Evolutionary conservation across 1,284 basidiomycete species (phyloP).

Genomic region (Macrocystidia cucumis): DNA sequence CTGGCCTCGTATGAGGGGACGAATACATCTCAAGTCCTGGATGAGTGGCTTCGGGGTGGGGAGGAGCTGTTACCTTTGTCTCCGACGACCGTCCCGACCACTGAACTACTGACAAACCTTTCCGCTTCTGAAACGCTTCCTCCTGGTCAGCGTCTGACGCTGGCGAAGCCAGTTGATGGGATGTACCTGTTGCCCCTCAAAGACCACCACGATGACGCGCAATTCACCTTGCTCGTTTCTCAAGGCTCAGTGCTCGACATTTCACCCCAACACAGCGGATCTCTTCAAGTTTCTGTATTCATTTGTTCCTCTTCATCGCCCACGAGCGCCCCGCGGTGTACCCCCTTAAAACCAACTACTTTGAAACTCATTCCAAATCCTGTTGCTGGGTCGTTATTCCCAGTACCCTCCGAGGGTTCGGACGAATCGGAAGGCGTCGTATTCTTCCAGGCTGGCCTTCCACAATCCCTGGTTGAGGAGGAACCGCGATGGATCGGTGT

Average conservation of each 20-base stretch:
- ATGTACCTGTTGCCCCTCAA: slow-evolving; percentile 45
- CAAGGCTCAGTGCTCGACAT: slow-evolving; percentile 44
- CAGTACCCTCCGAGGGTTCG: slow-evolving; percentile 54
- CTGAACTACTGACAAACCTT: slow-evolving; percentile 13
- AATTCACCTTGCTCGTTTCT: slow-evolving; percentile 51
- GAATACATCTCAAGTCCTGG: slow-evolving; percentile 34
- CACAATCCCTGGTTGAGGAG: slow-evolving; percentile 30
- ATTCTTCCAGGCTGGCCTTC: slow-evolving; percentile 46
- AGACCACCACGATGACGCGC: slow-evolving; percentile 19
- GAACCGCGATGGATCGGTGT: slow-evolving; percentile 42
- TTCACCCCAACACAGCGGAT: slow-evolving; percentile 34
- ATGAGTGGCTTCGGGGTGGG: slow-evolving; percentile 62
- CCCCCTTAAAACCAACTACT: slow-evolving; percentile 29
- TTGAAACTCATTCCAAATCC: slow-evolving; percentile 61
- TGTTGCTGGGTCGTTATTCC: slow-evolving; percentile 42
- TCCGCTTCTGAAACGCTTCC: slow-evolving; percentile 27
- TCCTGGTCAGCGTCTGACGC: slow-evolving; percentile 26
- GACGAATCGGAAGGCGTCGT: slow-evolving; percentile 71
- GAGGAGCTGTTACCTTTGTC: slow-evolving; percentile 27
- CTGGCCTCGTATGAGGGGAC: slow-evolving; percentile 29
- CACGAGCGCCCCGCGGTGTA: slow-evolving; percentile 25
- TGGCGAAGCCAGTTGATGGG: slow-evolving; percentile 36
- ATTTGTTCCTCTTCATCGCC: slow-evolving; percentile 24
- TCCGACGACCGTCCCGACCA: slow-evolving; percentile 22
- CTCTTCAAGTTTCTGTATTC: slow-evolving; percentile 37